Conservation (phyloP, 1,284 basidiomycete genomes). For the Sanghuangporus weigelae region DNA sequence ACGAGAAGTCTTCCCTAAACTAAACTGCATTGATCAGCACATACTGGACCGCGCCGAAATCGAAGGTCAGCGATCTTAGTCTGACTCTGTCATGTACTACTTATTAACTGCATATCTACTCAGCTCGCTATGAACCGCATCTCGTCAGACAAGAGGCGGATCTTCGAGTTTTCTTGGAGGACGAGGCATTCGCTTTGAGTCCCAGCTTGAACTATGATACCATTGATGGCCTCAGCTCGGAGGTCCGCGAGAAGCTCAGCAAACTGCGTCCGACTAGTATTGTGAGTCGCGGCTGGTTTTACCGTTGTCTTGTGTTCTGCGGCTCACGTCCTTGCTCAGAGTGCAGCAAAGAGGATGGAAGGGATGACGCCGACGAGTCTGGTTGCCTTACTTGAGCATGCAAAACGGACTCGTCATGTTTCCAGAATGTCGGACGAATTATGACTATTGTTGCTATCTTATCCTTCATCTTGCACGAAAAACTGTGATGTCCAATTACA, state of each 20-base stretch:
- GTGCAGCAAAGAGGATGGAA: slow-evolving; percentile 81
- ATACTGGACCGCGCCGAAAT: slow-evolving; percentile 62
- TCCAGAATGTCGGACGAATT: neutral
- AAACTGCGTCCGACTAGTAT: slow-evolving; percentile 63
- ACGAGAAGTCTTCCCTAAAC: slow-evolving; percentile 45
- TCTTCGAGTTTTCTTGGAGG: slow-evolving; percentile 69
- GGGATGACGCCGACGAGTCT: slow-evolving; percentile 78
- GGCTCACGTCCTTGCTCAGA: slow-evolving; percentile 36
- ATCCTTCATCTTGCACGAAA: neutral
- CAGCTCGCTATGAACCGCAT: slow-evolving; percentile 58
- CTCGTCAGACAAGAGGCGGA: slow-evolving; percentile 69
- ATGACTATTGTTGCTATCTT: neutral
- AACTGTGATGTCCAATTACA: no score
- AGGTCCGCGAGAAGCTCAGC: slow-evolving; percentile 65
- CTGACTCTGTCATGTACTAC: slow-evolving; percentile 1
- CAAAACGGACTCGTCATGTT: slow-evolving; percentile 35
- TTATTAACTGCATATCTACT: neutral
- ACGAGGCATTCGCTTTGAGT: slow-evolving; percentile 70
- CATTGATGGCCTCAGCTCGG: slow-evolving; percentile 69
- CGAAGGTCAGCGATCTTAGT: slow-evolving; percentile 46
- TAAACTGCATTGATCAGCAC: slow-evolving; percentile 45
- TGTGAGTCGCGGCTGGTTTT: slow-evolving; percentile 32
- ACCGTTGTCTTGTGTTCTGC: neutral
- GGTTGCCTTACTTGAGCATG: slow-evolving; percentile 58
- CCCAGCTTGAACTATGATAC: slow-evolving; percentile 62